Evolutionary conservation across 2,329 filamentous ascomycete species (phyloP).

Genomic region (Claviceps digitariae): DNA sequence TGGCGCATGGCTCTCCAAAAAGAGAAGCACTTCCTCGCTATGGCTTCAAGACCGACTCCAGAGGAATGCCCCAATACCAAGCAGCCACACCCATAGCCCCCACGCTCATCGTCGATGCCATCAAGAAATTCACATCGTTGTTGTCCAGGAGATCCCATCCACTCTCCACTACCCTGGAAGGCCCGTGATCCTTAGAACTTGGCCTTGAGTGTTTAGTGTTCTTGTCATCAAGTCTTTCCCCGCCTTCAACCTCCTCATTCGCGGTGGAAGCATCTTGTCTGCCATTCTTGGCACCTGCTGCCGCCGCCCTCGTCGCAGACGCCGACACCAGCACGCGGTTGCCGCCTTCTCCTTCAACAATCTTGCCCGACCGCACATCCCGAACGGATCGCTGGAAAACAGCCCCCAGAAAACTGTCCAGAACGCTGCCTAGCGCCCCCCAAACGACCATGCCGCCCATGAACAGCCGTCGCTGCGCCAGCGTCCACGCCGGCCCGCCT

Average conservation of each 20-base stretch:
- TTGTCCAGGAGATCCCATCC: conserved; percentile 73
- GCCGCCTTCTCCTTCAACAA: conserved; percentile 77
- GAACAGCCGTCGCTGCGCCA: conserved; percentile 29
- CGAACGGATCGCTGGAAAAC: conserved; percentile 75
- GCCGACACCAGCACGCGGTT: conserved; percentile 37
- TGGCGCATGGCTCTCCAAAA: too few relatives aligned
- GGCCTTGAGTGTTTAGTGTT: conserved; percentile 33
- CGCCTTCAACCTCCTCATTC: conserved; percentile 22
- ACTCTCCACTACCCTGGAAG: conserved; percentile 51
- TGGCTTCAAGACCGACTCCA: conserved; percentile 19
- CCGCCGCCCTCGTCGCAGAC: background rate
- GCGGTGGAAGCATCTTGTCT: conserved; percentile 17
- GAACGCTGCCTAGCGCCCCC: conserved; percentile 65
- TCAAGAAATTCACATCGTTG: conserved; percentile 87
- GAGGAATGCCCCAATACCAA: conserved; percentile 46
- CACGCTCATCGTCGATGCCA: conserved; percentile 72
- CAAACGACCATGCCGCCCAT: conserved; percentile 51
- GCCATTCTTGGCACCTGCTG: conserved; percentile 23
- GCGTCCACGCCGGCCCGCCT: conserved; percentile 36
- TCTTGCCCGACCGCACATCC: conserved; percentile 70
- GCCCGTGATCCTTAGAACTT: conserved; percentile 40
- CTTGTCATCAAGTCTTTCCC: conserved; percentile 33
- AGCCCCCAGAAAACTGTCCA: conserved; percentile 81
- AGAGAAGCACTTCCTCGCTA: background rate
- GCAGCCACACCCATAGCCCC: conserved; percentile 56